A percentile compares a stretch with the other conserved stretches of the same genome.
phyloP scores from a whole-genome alignment of 2,329 filamentous ascomycete species.

The Ascochyta viciae-villosae region DNA sequence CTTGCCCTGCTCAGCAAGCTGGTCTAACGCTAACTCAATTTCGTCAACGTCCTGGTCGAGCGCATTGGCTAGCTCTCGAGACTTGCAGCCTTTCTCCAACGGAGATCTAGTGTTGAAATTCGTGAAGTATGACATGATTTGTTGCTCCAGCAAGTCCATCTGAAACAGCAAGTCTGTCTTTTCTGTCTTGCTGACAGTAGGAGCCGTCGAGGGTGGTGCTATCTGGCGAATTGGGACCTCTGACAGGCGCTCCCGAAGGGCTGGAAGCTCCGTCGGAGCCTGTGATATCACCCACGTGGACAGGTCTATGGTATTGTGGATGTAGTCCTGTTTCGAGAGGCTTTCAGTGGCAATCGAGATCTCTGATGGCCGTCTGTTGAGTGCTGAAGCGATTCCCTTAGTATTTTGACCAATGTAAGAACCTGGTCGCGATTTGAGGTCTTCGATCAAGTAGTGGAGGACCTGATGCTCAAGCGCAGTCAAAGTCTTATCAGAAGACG shows the following conservation, averaged over 20 bases:
- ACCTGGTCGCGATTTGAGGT: conserved; percentile 20
- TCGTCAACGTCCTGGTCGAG: conserved; percentile 2
- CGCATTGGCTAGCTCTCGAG: not conserved
- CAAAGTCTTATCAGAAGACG: not conserved
- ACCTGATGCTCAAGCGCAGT: conserved; percentile 17
- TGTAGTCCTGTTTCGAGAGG: conserved; percentile 7
- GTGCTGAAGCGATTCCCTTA: conserved; percentile 14
- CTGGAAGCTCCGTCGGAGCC: conserved; percentile 16
- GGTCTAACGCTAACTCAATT: conserved; percentile 4
- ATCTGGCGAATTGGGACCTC: not conserved
- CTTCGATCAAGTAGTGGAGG: conserved; percentile 19
- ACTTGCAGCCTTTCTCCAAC: not conserved
- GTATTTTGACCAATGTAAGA: conserved; percentile 27
- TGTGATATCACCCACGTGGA: conserved; percentile 29
- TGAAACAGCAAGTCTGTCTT: conserved; percentile 6
- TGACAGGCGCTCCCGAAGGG: not conserved
- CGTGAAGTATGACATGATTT: conserved; percentile 2
- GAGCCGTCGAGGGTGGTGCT: not conserved
- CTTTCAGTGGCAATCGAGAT: conserved; percentile 1
- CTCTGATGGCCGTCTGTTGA: conserved; percentile 1
- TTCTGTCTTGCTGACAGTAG: not conserved
- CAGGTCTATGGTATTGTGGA: conserved; percentile 25
- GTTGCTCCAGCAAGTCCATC: conserved; percentile 10
- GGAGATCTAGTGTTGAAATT: not conserved
- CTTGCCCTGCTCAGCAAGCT: conserved; percentile 10